phyloP scores from a whole-genome alignment of 352 stramenopile species.

The Poterioochromonas sp. region DNA sequence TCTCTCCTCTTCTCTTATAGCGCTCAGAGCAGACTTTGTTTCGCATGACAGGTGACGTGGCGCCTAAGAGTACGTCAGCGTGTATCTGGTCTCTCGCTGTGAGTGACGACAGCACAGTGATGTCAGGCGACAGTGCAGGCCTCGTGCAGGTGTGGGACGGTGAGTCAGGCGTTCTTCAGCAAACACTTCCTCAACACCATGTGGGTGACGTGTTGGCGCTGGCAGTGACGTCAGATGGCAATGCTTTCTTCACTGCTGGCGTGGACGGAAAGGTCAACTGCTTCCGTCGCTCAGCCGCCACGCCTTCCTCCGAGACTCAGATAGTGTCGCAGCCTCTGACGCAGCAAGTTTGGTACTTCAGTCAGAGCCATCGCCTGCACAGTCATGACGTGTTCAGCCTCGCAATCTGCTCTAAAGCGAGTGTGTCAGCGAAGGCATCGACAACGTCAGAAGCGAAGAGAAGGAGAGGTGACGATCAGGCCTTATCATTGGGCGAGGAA shows the following conservation, averaged over 20 bases:
- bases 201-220: slow-evolving; percentile 72
- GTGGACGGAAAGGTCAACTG: slow-evolving; percentile 78
- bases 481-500: neutral
- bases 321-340: slow-evolving; percentile 28
- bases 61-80: slow-evolving; percentile 55
- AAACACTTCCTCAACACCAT: slow-evolving; percentile 73
- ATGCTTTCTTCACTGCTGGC: slow-evolving; percentile 67
- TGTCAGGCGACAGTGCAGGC: slow-evolving; percentile 72
- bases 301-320: no score
- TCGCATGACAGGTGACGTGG: slow-evolving; percentile 61
- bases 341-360: slow-evolving; percentile 56
- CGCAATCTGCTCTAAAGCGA: slow-evolving; percentile 46
- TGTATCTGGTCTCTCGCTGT: slow-evolving; percentile 72
- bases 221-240: slow-evolving; percentile 58
- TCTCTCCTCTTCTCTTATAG: neutral
- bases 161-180: slow-evolving; percentile 64
- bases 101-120: slow-evolving; percentile 67
- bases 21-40: slow-evolving; percentile 20
- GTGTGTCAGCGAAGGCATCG: neutral
- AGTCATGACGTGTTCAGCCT: slow-evolving; percentile 75
- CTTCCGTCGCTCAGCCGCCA: slow-evolving; percentile 53
- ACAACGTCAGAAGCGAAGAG: neutral
- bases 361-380: slow-evolving; percentile 73
- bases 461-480: neutral
- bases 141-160: slow-evolving; percentile 76